These are phyloP conservation scores for Fomitopsis pinicola DNA, from an alignment of 1,284 basidiomycete genomes.

Conservation along the genomic window DNA sequence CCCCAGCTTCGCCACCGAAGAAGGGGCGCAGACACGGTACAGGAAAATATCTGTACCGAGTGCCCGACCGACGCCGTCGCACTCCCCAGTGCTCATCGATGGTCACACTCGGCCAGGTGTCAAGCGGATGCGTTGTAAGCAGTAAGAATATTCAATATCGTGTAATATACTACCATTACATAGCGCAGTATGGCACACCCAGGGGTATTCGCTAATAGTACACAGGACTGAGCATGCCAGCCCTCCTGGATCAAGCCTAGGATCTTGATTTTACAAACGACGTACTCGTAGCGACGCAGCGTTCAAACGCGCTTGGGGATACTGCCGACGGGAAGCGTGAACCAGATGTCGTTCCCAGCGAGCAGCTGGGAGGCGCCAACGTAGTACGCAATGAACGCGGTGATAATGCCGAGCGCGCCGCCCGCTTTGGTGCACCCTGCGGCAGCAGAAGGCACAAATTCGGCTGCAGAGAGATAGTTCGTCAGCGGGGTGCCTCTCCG, in stretches of 20 bases:
- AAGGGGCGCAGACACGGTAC: too few species aligned
- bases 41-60: too few species aligned
- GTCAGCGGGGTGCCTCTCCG: not conserved
- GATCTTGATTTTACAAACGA: not conserved
- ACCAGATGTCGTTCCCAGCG: slow-evolving; percentile 43
- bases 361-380: slow-evolving; percentile 60
- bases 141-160: not conserved
- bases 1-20: too few species aligned
- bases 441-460: slow-evolving; percentile 15
- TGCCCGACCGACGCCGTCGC: too few species aligned
- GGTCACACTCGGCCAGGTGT: too few species aligned
- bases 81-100: too few species aligned
- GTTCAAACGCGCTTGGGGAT: slow-evolving; percentile 23
- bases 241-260: not conserved
- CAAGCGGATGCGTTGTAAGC: too few species aligned
- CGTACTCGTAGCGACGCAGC: not conserved
- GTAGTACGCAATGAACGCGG: slow-evolving; percentile 68
- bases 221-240: not conserved
- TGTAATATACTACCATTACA: not conserved
- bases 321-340: slow-evolving; percentile 47
- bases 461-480: slow-evolving; percentile 9
- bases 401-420: slow-evolving; percentile 69
- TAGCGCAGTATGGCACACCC: not conserved
- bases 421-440: slow-evolving; percentile 50
- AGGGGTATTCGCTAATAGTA: not conserved